Evolutionary conservation across 805 yeast genomes (phyloP), one percentile per base, ranked within the genome.

Genomic region (Pichia scutulata): DNA sequence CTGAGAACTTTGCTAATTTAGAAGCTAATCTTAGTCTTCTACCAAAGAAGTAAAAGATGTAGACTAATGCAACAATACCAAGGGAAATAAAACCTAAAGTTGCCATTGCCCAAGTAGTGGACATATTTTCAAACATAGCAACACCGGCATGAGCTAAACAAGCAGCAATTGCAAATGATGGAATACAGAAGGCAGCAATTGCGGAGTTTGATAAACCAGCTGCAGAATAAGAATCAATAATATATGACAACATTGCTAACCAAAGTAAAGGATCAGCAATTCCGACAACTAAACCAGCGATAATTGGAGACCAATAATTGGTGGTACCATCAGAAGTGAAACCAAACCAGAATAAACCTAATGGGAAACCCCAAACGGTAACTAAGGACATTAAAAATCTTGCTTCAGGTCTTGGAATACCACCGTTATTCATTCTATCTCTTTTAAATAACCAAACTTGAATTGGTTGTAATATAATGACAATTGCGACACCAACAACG

Each of bases 71-170:
- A 46, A 67, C 69, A 45, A 60, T 58, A 47, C 65, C 65, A 18
- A 67, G 46, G 23, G 66, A 63, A 51, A 67, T 63, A 55, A 66
- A 66, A 14, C 63, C 70, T 49, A 67, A 55, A 14, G 62, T 60
- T 7, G 70, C 70, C 48, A 67, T 57, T 26, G 59, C 70, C 70
- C 70, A 66, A 25, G 55, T 63, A 30, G 70, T 61, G n/a, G 66
- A 58, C 69, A 66, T 63, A 52, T 65, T 58, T 2, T 59, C 66
- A 53, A 67, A 67, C 70, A 67, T 65, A 42, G 70, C 70, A 48
- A 67, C 67, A 65, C 70, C 70, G 24, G 69, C 70, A 50, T 67
- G 70, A 18, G 70, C 58, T 24, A 67, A 55, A 16, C 63, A 63
- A 40, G 66, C 70, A 42, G 70, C 70, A 52, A 67, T 66, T 18